These are phyloP conservation scores for Pythium folliculosum DNA, from an alignment of 352 stramenopile genomes.

Conservation along the genomic window DNA sequence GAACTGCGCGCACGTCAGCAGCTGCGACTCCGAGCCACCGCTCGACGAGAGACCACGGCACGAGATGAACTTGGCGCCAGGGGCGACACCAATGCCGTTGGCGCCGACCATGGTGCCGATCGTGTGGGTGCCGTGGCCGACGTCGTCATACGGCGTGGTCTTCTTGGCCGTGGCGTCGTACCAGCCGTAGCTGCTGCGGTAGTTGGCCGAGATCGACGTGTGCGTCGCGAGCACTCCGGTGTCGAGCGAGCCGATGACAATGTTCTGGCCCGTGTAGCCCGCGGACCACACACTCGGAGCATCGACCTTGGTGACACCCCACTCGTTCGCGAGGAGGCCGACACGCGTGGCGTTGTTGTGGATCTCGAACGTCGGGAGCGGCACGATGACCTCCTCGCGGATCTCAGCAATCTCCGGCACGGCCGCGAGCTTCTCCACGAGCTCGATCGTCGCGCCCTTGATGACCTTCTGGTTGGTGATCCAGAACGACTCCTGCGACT, in stretches of 20 bases:
- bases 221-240: constrained; percentile 30
- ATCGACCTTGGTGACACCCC: constrained; percentile 23
- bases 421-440: constrained; percentile 16
- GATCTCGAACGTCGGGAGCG: not conserved
- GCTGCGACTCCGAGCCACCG: constrained; percentile 19
- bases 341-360: not conserved
- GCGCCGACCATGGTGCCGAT: no score
- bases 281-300: constrained; percentile 18
- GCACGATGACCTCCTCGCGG: constrained; percentile 1
- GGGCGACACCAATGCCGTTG: no score
- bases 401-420: not conserved
- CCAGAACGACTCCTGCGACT: constrained; percentile 22
- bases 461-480: constrained; percentile 34
- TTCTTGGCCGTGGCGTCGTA: constrained; percentile 23
- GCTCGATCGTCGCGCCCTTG: no score
- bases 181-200: constrained; percentile 16
- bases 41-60: not conserved
- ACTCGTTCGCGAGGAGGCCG: no score
- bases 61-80: constrained; percentile 7
- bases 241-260: constrained; percentile 31
- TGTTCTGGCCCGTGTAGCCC: constrained; percentile 21
- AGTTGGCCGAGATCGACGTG: constrained; percentile 7
- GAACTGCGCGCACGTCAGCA: constrained; percentile 30
- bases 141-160: constrained; percentile 22
- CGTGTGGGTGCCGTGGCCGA: no score